Percentiles rank a stretch among this genome's conserved stretches.
Conservation (phyloP, 768 basidiomycete species). For the Kwoniella europaea region DNA sequence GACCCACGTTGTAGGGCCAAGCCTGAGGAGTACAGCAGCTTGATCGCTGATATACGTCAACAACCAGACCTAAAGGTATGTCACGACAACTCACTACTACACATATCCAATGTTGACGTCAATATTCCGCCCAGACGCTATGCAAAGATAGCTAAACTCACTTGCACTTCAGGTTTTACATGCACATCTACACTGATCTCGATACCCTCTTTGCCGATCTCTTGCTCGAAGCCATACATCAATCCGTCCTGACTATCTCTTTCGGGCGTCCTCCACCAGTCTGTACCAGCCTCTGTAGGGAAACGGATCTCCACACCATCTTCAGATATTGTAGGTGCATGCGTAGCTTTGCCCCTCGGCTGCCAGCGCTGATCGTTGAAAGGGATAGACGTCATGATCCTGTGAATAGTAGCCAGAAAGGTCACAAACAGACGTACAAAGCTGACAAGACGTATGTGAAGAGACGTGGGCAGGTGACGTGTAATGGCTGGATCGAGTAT, state of each 20-base stretch:
- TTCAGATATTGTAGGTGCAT: neutral
- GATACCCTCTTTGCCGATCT: conserved; percentile 20
- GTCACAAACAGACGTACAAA: neutral
- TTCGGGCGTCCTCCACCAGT: conserved; percentile 26
- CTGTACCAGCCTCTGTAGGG: conserved; percentile 10
- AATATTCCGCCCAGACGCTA: neutral
- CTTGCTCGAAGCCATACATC: conserved; percentile 15
- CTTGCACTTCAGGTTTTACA: conserved; percentile 18
- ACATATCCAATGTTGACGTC: neutral
- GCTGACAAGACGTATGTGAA: neutral
- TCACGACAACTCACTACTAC: neutral
- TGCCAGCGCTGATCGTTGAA: conserved; percentile 20
- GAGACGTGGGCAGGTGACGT: neutral
- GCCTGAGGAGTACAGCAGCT: conserved; percentile 38
- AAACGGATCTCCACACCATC: conserved; percentile 12
- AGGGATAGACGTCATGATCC: neutral
- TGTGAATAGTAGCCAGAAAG: neutral
- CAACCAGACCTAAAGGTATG: neutral
- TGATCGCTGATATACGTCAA: conserved; percentile 37
- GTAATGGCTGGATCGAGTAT: neutral
- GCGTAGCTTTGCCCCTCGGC: conserved; percentile 1
- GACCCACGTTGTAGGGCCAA: conserved; percentile 33
- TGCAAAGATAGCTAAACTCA: conserved; percentile 10
- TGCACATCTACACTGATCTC: conserved; percentile 30
- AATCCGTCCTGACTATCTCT: conserved; percentile 16